phyloP scores from a whole-genome alignment of 140 eudicot genomes.

The Stevia rebaudiana region DNA sequence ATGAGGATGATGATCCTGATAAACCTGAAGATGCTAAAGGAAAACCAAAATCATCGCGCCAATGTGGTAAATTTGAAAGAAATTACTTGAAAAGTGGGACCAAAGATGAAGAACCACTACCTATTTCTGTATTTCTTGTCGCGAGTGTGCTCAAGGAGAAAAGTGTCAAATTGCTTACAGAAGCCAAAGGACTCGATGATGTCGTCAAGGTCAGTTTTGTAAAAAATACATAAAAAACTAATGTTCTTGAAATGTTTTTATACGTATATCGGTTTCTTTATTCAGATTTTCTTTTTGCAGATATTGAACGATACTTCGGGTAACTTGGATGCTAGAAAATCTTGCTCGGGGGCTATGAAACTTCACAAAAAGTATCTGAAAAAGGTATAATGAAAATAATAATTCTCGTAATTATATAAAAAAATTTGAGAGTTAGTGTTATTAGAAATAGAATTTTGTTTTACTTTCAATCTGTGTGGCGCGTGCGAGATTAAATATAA shows the following conservation, averaged over 20 bases:
- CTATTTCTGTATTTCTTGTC: conserved; percentile 88
- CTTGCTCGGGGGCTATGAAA: conserved; percentile 85
- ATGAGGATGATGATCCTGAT: conserved; percentile 65
- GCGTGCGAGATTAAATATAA: too few species aligned
- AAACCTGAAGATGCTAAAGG: conserved; percentile 50
- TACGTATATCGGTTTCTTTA: neutral
- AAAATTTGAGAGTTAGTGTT: too few species aligned
- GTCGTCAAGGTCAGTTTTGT: conserved; percentile 65
- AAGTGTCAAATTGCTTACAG: conserved; percentile 66
- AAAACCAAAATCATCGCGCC: conserved; percentile 64
- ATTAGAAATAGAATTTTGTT: too few species aligned
- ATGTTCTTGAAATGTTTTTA: neutral
- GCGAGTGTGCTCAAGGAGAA: conserved; percentile 94
- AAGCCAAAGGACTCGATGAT: conserved; percentile 95
- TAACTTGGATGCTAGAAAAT: conserved; percentile 79
- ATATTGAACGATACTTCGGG: conserved; percentile 86
- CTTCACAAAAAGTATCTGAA: conserved; percentile 87
- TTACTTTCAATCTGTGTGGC: too few species aligned
- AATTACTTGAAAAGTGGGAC: conserved; percentile 65
- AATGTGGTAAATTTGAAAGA: conserved; percentile 86
- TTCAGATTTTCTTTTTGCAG: conserved; percentile 21
- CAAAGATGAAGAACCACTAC: conserved; percentile 62
- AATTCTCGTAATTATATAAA: too few species aligned
- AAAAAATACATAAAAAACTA: neutral
- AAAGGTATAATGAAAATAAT: conserved; percentile 41